These are phyloP conservation scores for Penicillium brasilianum DNA, from an alignment of 2,329 filamentous ascomycete species.

Conservation along the genomic window DNA sequence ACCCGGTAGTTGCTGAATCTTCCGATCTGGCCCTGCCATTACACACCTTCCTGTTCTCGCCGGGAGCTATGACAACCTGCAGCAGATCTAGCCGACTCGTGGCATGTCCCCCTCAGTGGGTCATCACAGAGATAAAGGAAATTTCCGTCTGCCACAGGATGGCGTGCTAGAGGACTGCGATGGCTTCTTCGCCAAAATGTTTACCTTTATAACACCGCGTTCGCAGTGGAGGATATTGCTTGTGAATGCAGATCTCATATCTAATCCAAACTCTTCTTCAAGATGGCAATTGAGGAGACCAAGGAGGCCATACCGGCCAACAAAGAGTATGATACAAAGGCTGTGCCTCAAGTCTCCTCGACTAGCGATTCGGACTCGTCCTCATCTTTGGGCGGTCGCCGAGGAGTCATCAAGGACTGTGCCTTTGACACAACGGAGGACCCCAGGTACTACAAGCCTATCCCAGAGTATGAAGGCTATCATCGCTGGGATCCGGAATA, in stretches of 20 bases:
- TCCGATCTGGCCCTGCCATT: not conserved
- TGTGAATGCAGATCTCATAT: not conserved
- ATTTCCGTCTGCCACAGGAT: conserved; percentile 27
- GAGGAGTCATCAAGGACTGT: conserved; percentile 26
- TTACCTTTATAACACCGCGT: conserved; percentile 22
- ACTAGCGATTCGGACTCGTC: conserved; percentile 25
- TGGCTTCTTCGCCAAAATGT: conserved; percentile 10
- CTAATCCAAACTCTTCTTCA: conserved; percentile 1
- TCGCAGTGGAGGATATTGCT: not conserved
- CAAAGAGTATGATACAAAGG: conserved; percentile 17
- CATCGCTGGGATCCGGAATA: conserved; percentile 56
- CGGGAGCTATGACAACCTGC: not conserved
- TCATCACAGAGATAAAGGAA: not conserved
- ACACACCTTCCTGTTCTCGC: not conserved
- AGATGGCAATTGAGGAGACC: conserved; percentile 28
- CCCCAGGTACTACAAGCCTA: conserved; percentile 45
- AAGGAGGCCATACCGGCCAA: conserved; percentile 9
- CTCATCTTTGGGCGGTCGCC: conserved; percentile 17
- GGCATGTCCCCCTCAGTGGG: conserved; percentile 4
- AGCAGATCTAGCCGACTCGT: not conserved
- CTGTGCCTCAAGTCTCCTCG: conserved; percentile 6
- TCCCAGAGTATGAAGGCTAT: conserved; percentile 52
- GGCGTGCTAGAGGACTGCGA: conserved; percentile 31
- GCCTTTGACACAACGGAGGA: conserved; percentile 46
- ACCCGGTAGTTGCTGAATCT: not conserved